Conservation (phyloP, 164 flowering plant species). For the Pachysandra terminalis region DNA sequence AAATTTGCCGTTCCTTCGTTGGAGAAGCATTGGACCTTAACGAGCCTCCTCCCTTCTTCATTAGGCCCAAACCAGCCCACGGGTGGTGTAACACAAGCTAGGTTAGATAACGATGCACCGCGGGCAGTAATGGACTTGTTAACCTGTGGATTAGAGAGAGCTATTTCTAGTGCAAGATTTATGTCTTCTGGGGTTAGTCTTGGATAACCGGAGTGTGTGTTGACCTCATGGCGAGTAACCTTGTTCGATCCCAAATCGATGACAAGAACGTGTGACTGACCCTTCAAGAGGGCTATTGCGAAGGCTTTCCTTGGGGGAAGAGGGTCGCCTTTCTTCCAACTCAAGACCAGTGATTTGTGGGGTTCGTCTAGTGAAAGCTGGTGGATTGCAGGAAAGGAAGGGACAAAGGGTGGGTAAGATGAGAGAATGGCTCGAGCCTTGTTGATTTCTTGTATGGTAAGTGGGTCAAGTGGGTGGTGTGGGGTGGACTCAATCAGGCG, state of each 20-base stretch:
- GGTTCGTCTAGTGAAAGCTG: constrained; percentile 56
- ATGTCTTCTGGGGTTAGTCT: constrained; percentile 29
- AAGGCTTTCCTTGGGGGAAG: constrained; percentile 55
- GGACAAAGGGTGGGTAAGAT: constrained; percentile 25
- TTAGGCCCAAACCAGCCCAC: constrained; percentile 54
- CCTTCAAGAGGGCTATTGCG: constrained; percentile 39
- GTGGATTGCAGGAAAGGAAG: constrained; percentile 31
- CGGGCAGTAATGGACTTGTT: constrained; percentile 27
- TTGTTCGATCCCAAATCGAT: constrained; percentile 34
- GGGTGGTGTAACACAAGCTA: constrained; percentile 32
- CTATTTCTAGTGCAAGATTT: constrained; percentile 4
- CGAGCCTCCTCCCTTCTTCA: constrained; percentile 48
- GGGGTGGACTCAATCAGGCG: constrained; percentile 27
- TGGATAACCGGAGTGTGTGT: constrained; percentile 40
- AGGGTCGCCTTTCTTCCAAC: constrained; percentile 52
- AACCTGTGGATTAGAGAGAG: constrained; percentile 24
- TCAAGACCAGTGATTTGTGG: constrained; percentile 40
- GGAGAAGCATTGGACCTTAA: constrained; percentile 54
- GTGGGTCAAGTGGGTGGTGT: constrained; percentile 65
- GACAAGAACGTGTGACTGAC: constrained; percentile 35
- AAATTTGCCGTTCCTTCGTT: constrained; percentile 43
- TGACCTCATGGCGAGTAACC: constrained; percentile 22
- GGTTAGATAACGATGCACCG: constrained; percentile 29
- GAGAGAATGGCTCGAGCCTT: constrained; percentile 31
- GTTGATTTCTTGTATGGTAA: constrained; percentile 47